Evolutionary conservation across 2,329 filamentous ascomycete genomes (phyloP), one percentile per base, ranked within the genome.

Genomic region (Fusarium sp.): DNA sequence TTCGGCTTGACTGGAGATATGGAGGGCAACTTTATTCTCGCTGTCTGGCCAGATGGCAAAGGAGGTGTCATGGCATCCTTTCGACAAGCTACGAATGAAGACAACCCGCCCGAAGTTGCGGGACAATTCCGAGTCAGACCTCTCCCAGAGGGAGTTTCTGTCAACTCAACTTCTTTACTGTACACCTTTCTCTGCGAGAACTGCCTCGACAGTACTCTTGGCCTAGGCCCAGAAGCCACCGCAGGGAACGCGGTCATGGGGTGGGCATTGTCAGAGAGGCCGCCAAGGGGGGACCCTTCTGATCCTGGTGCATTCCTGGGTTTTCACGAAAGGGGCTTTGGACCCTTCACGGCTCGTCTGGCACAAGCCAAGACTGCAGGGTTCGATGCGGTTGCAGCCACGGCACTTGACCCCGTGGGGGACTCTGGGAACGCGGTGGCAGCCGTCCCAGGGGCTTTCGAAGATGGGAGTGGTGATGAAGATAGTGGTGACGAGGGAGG

Each of bases 1-100:
- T 81, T 85, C 47, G 83, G 81, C n/a, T 75, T 87, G 18, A 84
- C 82, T 0, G 84, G 84, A 5, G 80, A 82, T 9, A 87, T 88
- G 85, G 76, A 85, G 56, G 83, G 82, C 10, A 84, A 85, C 22
- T 81, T 88, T 22, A 80, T 88, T 31, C 80, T 88, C 10, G 81
- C 83, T 0, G 84, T 82, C 5, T 88, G 86, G 83, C 80, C 86
- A 2, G 83, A 86, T 68, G 82, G 81, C 2, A 77, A 81, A 1
- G 79, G 76, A 18, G 75, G 77, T 35, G 80, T 87, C 9, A 80
- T 86, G 61, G 81, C 83, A 5, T 84, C 82, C 0, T 86, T 88
- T 71, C 81, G 86, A 7, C 82, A 85, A 68, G 84, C 84, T 27
- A 81, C 80, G 33, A 79, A 83, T 70, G 85, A 86, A 74, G 83